phyloP scores from a whole-genome alignment of 495 filamentous ascomycete genomes.

The Aspergillus saccharolyticus region DNA sequence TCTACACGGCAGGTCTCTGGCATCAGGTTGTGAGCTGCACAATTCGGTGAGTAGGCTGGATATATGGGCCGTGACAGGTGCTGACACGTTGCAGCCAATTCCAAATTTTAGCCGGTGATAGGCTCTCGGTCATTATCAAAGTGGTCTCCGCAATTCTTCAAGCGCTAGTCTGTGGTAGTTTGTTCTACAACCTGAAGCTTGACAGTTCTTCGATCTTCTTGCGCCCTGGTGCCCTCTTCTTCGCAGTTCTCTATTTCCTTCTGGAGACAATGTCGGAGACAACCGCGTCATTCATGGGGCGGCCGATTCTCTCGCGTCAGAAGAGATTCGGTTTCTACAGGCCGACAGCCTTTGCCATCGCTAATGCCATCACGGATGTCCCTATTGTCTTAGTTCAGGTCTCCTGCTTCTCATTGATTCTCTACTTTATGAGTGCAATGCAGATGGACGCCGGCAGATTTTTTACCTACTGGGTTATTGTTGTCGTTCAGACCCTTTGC shows the following conservation, averaged over 20 bases:
- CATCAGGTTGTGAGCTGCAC: slow-evolving; percentile 56
- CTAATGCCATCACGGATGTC: slow-evolving; percentile 72
- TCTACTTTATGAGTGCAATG: slow-evolving; percentile 74
- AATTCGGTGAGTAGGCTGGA: slow-evolving; percentile 15
- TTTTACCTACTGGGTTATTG: slow-evolving; percentile 70
- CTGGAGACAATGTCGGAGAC: slow-evolving; percentile 37
- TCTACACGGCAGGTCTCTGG: slow-evolving; percentile 53
- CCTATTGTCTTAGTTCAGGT: slow-evolving; percentile 64
- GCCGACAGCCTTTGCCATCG: slow-evolving; percentile 74
- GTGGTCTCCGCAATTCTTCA: slow-evolving; percentile 32
- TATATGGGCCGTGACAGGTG: not conserved
- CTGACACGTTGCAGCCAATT: slow-evolving; percentile 23
- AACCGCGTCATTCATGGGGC: slow-evolving; percentile 36
- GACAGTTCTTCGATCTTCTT: slow-evolving; percentile 39
- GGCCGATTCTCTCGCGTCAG: slow-evolving; percentile 41
- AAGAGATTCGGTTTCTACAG: slow-evolving; percentile 66
- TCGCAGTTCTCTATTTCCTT: slow-evolving; percentile 36
- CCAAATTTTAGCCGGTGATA: slow-evolving; percentile 37
- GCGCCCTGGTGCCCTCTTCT: slow-evolving; percentile 37
- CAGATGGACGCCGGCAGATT: slow-evolving; percentile 66
- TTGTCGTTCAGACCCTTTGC: slow-evolving; percentile 62
- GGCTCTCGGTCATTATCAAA: slow-evolving; percentile 32
- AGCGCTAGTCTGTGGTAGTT: slow-evolving; percentile 36
- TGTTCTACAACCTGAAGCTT: slow-evolving; percentile 37
- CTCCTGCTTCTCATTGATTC: slow-evolving; percentile 64